Conservation (phyloP, 495 filamentous ascomycete species). For the Penicillium parvum region DNA sequence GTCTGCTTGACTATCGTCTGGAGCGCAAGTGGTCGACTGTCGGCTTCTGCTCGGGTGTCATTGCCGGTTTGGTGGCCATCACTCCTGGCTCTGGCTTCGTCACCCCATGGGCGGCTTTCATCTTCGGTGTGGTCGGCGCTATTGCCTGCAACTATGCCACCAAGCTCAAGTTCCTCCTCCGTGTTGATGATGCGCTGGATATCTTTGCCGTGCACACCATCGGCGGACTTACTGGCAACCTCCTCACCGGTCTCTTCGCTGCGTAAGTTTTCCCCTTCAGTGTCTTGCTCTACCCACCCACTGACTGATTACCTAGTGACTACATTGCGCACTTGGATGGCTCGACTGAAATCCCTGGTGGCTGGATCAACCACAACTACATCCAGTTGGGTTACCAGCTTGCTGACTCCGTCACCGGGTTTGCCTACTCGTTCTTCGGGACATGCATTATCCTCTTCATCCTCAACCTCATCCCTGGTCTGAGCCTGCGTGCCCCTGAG, state of each 20-base stretch:
- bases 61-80: constrained; percentile 88
- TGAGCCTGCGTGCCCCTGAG: constrained; percentile 74
- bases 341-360: constrained; percentile 63
- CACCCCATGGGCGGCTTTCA: constrained; percentile 87
- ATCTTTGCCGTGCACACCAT: constrained; percentile 92
- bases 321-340: constrained; percentile 91
- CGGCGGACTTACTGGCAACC: constrained; percentile 85
- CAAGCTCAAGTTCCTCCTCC: constrained; percentile 87
- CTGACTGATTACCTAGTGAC: constrained; percentile 47
- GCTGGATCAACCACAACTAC: constrained; percentile 90
- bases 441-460: constrained; percentile 83
- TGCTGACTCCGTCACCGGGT: constrained; percentile 78
- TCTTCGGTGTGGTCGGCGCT: constrained; percentile 83
- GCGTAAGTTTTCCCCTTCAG: constrained; percentile 50
- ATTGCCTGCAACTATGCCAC: constrained; percentile 90
- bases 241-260: constrained; percentile 87
- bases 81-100: constrained; percentile 90
- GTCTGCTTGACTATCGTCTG: constrained; percentile 86
- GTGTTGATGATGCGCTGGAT: constrained; percentile 86
- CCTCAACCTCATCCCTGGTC: constrained; percentile 80
- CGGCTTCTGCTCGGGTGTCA: constrained; percentile 91
- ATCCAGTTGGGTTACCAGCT: constrained; percentile 85
- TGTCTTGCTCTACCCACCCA: neutral
- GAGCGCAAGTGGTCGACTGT: constrained; percentile 97
- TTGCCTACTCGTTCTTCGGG: constrained; percentile 80